phyloP scores from a whole-genome alignment of 2,329 filamentous ascomycete species.

The Thielaviopsis cerberus region DNA sequence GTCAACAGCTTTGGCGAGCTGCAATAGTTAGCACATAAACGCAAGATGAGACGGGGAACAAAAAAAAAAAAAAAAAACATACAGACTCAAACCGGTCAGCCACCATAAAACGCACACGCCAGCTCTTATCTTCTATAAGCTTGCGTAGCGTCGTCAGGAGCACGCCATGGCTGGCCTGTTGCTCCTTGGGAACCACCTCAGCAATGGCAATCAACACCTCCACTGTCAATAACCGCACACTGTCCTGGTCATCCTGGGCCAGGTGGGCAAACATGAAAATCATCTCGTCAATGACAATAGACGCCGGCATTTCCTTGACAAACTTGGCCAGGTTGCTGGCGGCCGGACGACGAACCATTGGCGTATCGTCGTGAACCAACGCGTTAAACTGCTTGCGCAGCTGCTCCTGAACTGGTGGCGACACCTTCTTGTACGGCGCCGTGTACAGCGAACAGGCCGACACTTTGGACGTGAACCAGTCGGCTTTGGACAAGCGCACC shows the following conservation, averaged over 20 bases:
- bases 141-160: constrained; percentile 76
- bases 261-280: constrained; percentile 97
- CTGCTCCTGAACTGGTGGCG: constrained; percentile 70
- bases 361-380: constrained; percentile 93
- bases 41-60: not conserved
- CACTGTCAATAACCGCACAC: constrained; percentile 84
- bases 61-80: constrained; percentile 12
- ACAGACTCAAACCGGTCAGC: constrained; percentile 97
- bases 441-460: constrained; percentile 93
- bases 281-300: constrained; percentile 93
- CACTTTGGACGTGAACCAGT: constrained; percentile 99
- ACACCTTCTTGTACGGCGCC: constrained; percentile 80
- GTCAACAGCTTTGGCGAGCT: constrained; percentile 97
- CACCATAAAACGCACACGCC: constrained; percentile 98
- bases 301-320: constrained; percentile 85
- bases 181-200: constrained; percentile 92
- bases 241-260: constrained; percentile 91
- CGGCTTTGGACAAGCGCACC: constrained; percentile 89
- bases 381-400: constrained; percentile 81
- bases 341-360: constrained; percentile 93
- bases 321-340: constrained; percentile 95
- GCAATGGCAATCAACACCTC: constrained; percentile 93
- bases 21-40: not conserved
- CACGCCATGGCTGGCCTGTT: constrained; percentile 89
- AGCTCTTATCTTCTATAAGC: constrained; percentile 97